These are phyloP conservation scores for Warburgia ugandensis DNA, from an alignment of 164 flowering plant genomes.

Conservation along the genomic window DNA sequence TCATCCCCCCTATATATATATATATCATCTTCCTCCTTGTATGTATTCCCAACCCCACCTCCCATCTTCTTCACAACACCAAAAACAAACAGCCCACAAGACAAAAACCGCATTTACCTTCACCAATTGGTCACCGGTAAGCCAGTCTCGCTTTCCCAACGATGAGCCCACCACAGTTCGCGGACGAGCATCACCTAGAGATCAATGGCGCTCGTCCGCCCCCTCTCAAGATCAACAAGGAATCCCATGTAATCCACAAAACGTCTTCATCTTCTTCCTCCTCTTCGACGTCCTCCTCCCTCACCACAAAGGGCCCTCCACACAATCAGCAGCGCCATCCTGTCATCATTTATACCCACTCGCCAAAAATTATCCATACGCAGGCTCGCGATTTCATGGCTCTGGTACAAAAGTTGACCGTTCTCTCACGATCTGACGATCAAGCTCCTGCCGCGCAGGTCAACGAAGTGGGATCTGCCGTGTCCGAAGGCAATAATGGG, in stretches of 20 bases:
- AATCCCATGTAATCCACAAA: constrained; percentile 38
- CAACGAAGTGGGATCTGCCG: not conserved
- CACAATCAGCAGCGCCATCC: constrained; percentile 31
- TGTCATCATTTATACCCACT: constrained; percentile 60
- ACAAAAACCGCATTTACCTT: no score
- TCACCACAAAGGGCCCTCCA: not conserved
- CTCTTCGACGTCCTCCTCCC: constrained; percentile 2
- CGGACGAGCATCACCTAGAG: constrained; percentile 14
- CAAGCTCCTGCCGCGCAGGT: not conserved
- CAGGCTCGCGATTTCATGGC: constrained; percentile 70
- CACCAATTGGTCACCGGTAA: no score
- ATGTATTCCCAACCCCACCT: no score
- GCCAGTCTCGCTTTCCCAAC: not conserved
- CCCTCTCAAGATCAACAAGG: constrained; percentile 39
- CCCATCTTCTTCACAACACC: no score
- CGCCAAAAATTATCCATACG: constrained; percentile 66
- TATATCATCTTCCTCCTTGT: not conserved
- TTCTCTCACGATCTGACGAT: constrained; percentile 22
- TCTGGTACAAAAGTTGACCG: constrained; percentile 64
- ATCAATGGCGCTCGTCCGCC: constrained; percentile 45
- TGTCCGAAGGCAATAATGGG: not conserved
- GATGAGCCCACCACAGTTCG: constrained; percentile 28
- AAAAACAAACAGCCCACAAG: no score
- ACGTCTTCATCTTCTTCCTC: constrained; percentile 23
- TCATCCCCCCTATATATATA: not conserved